Conservation (phyloP, 441 rosid species). For the Mallotus japonicus region DNA sequence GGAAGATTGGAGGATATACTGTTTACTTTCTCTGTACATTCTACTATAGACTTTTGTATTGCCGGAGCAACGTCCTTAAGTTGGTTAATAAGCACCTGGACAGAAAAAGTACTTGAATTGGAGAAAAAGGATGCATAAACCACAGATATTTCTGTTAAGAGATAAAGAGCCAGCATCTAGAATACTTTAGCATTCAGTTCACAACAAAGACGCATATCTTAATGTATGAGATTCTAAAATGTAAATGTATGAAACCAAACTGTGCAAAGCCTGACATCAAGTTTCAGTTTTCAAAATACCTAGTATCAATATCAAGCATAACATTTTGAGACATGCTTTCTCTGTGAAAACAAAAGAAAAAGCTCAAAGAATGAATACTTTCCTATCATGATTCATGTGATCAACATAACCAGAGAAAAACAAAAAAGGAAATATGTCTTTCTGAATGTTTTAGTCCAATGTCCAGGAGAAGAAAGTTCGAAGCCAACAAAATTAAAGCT, state of each 20-base stretch:
- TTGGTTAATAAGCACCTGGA: conserved; percentile 93
- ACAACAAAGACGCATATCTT: background rate
- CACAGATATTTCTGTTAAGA: background rate
- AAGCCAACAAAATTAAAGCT: conserved; percentile 4
- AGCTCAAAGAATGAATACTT: conserved; percentile 3
- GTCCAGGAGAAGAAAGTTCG: conserved; percentile 8
- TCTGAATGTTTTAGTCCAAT: conserved; percentile 13
- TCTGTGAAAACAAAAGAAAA: background rate
- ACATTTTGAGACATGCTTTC: conserved; percentile 1
- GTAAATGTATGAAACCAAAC: background rate
- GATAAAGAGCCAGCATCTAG: background rate
- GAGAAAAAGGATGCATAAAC: conserved; percentile 12
- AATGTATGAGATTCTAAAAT: conserved; percentile 5
- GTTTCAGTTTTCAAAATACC: background rate
- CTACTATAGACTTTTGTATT: conserved; percentile 83
- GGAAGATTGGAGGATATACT: conserved; percentile 71
- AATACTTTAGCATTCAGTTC: background rate
- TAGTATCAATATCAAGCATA: background rate
- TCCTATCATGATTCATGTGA: background rate
- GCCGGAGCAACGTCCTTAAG: conserved; percentile 93
- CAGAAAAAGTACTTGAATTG: conserved; percentile 23
- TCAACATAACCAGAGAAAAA: conserved; percentile 15
- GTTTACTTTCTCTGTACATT: conserved; percentile 79
- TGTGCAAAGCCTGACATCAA: too few relatives aligned
- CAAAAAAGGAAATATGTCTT: background rate